Percentiles rank a stretch among this genome's conserved stretches.
These are phyloP conservation scores for Saccharomycopsis javanensis DNA, from an alignment of 805 yeast genomes.

Conservation along the genomic window DNA sequence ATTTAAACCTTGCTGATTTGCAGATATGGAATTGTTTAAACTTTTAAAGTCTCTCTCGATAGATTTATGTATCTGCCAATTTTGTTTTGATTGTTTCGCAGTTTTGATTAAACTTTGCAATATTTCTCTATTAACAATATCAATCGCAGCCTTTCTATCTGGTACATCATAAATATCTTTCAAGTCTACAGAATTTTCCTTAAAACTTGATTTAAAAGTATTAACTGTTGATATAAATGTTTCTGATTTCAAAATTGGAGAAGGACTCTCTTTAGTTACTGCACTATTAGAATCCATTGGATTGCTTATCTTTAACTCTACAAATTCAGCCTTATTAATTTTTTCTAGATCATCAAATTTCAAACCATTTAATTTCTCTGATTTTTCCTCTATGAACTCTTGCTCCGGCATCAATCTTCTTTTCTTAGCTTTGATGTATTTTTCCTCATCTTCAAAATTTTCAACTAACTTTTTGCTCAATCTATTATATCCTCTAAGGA, in stretches of 20 bases:
- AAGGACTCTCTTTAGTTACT: background rate
- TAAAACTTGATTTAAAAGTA: background rate
- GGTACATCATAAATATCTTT: slow-evolving; percentile 19
- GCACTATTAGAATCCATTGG: background rate
- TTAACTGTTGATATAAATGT: background rate
- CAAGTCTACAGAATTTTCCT: slow-evolving; percentile 7
- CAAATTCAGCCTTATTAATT: slow-evolving; percentile 38
- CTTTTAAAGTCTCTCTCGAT: slow-evolving; percentile 9
- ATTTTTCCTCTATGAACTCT: slow-evolving; percentile 29
- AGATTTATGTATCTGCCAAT: slow-evolving; percentile 15
- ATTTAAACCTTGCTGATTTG: background rate
- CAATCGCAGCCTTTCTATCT: slow-evolving; percentile 26
- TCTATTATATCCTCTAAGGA: slow-evolving; percentile 82
- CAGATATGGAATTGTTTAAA: background rate
- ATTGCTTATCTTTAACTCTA: slow-evolving; percentile 35
- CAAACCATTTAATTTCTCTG: slow-evolving; percentile 36
- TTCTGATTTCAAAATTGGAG: background rate
- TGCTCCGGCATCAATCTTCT: slow-evolving; percentile 22
- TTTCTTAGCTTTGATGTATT: slow-evolving; percentile 27
- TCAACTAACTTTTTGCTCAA: slow-evolving; percentile 73
- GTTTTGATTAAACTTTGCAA: slow-evolving; percentile 5
- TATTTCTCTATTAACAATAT: slow-evolving; percentile 18
- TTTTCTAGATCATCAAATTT: slow-evolving; percentile 44
- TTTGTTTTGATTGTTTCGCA: slow-evolving; percentile 18
- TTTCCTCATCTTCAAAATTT: slow-evolving; percentile 35